Evolutionary conservation across 2,329 filamentous ascomycete species (phyloP).

Genomic region (Cercospora sp.): DNA sequence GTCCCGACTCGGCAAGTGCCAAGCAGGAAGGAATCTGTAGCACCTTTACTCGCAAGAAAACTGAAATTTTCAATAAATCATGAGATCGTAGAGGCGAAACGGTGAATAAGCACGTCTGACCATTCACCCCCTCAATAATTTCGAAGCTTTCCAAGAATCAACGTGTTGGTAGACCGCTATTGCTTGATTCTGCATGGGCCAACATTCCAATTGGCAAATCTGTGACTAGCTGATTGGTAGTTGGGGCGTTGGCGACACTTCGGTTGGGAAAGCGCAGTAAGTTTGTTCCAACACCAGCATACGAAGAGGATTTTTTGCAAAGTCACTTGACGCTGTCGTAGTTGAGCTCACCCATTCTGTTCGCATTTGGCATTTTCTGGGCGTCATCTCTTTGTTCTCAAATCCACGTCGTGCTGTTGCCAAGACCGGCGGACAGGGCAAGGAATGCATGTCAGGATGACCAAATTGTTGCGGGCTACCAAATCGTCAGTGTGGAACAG

Average conservation of each 20-base stretch:
- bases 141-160: slow-evolving; percentile 1
- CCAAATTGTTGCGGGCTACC: neutral
- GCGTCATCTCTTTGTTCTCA: neutral
- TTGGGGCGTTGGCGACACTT: slow-evolving; percentile 2
- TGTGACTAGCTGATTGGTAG: slow-evolving; percentile 5
- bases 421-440: neutral
- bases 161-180: slow-evolving; percentile 10
- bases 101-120: neutral
- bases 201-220: slow-evolving; percentile 2
- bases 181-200: slow-evolving; percentile 12
- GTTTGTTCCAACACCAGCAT: neutral
- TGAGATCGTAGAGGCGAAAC: neutral
- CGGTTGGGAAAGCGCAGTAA: slow-evolving; percentile 4
- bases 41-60: neutral
- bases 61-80: neutral
- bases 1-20: neutral
- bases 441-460: slow-evolving; percentile 8
- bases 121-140: neutral
- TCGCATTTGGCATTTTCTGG: neutral
- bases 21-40: neutral
- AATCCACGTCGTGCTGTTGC: neutral
- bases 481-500: slow-evolving; percentile 1
- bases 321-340: neutral
- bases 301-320: neutral
- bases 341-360: neutral